Evolutionary conservation across 2,329 filamentous ascomycete genomes (phyloP), one percentile per base, ranked within the genome.

Genomic region (Aspergillus sp.): DNA sequence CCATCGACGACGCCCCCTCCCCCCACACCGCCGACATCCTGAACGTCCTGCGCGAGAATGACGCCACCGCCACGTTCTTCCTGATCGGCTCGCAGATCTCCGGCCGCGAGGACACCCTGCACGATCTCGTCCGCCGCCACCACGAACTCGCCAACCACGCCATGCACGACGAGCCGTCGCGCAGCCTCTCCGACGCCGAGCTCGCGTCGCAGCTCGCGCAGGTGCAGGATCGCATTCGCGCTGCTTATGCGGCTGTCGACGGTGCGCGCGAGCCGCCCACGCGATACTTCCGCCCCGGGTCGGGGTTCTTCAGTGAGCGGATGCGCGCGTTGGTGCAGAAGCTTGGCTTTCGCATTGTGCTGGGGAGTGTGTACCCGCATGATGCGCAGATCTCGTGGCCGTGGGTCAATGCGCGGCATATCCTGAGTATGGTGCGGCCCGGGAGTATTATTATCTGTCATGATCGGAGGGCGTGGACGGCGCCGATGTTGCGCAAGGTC

Each of bases 321-420:
- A 92, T 96, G 85, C 78, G 88, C 14, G 65, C 65, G 31, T 67
- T 87, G 32, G 72, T 90, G 6, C 72, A 73, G 31, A 76, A 73
- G 47, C 67, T 91, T 55, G 86, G 85, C 3, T 92, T 90, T 70
- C 78, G 80, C 46, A 78, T 94, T 47, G 87, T 91, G n/a, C 75
- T 96, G 36, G 91, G 91, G 2, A 86, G 85, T 69, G 86, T 96
- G 38, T 96, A 95, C 72, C 91, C 91, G 4, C 91, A 96, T 74
- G 91, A 96, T 73, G 86, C 91, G n/a, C 91, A 95, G 77, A 87
- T 96, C 53, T 77, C 78, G 9, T 86, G 82, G 64, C 80, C 83
- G 60, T 75, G 77, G 58, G 60, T 91, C 48, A 96, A 96, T 71
- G 87, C 89, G 6, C 78, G 77, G 59, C 91, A 96, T 74, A 83